Conservation (phyloP, 1,139 yeast genomes). For the Taphrina flavorubra region DNA sequence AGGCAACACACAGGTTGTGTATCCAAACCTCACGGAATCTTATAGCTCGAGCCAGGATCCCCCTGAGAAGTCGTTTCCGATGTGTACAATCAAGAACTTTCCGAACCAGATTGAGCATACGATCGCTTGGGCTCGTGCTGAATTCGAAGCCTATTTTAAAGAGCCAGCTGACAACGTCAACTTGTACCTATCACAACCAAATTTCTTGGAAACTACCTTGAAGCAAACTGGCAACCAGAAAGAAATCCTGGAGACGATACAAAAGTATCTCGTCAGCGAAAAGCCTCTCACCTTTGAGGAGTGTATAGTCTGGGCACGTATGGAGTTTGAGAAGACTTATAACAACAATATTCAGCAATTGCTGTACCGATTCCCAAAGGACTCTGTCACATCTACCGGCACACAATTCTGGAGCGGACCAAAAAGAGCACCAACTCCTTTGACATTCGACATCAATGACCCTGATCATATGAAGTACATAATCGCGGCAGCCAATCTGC, state of each 20-base stretch:
- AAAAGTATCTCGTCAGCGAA: slow-evolving; percentile 68
- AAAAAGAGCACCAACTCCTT: slow-evolving; percentile 90
- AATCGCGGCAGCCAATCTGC: slow-evolving; percentile 86
- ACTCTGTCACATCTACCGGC: slow-evolving; percentile 87
- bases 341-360: slow-evolving; percentile 86
- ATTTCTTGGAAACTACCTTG: slow-evolving; percentile 86
- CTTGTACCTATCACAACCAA: slow-evolving; percentile 85
- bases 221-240: slow-evolving; percentile 92
- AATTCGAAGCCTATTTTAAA: slow-evolving; percentile 90
- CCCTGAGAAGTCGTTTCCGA: slow-evolving; percentile 95
- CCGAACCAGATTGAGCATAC: slow-evolving; percentile 98
- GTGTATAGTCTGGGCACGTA: slow-evolving; percentile 93
- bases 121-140: slow-evolving; percentile 97
- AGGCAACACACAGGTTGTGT: slow-evolving; percentile 95
- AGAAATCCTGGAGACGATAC: slow-evolving; percentile 78
- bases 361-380: slow-evolving; percentile 90
- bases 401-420: slow-evolving; percentile 98
- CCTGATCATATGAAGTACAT: slow-evolving; percentile 80
- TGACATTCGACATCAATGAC: slow-evolving; percentile 74
- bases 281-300: slow-evolving; percentile 92
- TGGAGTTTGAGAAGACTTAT: slow-evolving; percentile 82
- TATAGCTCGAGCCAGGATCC: slow-evolving; percentile 98
- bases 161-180: slow-evolving; percentile 94
- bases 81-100: slow-evolving; percentile 95
- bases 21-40: slow-evolving; percentile 91